phyloP scores from a whole-genome alignment of 2,329 filamentous ascomycete genomes.

The Aspergillus felis region DNA sequence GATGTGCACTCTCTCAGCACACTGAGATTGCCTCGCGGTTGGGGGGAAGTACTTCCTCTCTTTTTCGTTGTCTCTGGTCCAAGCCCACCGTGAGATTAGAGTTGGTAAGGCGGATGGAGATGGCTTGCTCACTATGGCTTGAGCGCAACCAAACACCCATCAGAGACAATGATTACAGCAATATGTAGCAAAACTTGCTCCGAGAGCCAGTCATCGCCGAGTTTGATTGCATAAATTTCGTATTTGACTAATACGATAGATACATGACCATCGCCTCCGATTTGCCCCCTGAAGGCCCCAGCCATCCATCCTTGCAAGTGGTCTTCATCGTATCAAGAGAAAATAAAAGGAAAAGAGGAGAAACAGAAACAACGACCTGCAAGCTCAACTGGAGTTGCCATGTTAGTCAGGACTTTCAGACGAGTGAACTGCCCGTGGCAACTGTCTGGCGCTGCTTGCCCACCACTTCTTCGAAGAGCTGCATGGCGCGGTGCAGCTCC shows the following conservation, averaged over 20 bases:
- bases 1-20: slow-evolving; percentile 6
- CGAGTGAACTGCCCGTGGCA: neutral
- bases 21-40: slow-evolving; percentile 8
- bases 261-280: neutral
- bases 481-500: slow-evolving; percentile 22
- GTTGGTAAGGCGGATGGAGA: neutral
- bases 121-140: neutral
- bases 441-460: slow-evolving; percentile 22
- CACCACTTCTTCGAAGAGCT: slow-evolving; percentile 28
- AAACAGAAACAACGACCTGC: neutral
- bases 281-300: neutral
- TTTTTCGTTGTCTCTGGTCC: neutral
- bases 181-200: neutral
- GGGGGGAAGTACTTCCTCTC: neutral
- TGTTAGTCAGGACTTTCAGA: neutral
- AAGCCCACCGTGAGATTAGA: neutral
- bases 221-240: neutral
- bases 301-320: neutral
- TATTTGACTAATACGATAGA: neutral
- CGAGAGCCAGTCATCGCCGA: neutral
- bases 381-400: neutral
- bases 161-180: neutral
- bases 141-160: neutral
- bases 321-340: neutral
- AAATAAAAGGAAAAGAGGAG: slow-evolving; percentile 3